Percentiles rank a stretch among this genome's conserved stretches.
These are phyloP conservation scores for Apiotrichum siamense DNA, from an alignment of 1,284 basidiomycete genomes.

Conservation along the genomic window DNA sequence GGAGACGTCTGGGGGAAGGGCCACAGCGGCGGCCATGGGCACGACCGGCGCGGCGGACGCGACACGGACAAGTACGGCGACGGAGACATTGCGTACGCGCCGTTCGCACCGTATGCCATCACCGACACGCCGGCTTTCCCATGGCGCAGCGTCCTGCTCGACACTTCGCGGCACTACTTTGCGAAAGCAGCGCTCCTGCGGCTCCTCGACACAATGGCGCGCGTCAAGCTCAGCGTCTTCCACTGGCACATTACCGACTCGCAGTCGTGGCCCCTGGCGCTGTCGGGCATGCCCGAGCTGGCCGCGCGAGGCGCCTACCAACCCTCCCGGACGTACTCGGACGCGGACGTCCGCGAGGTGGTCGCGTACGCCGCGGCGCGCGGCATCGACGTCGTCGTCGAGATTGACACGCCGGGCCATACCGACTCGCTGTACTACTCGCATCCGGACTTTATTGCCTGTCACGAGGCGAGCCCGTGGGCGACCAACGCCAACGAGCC, in stretches of 20 bases:
- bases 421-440: slow-evolving; percentile 61
- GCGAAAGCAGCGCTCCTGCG: not conserved
- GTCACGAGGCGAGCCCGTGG: slow-evolving; percentile 61
- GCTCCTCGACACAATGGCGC: slow-evolving; percentile 76
- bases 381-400: slow-evolving; percentile 71
- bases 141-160: slow-evolving; percentile 67
- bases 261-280: slow-evolving; percentile 62
- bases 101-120: slow-evolving; percentile 42
- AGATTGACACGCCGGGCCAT: slow-evolving; percentile 65
- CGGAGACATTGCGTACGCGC: slow-evolving; percentile 14
- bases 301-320: slow-evolving; percentile 66
- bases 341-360: slow-evolving; percentile 58
- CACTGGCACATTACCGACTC: slow-evolving; percentile 15
- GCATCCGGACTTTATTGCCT: slow-evolving; percentile 68
- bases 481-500: slow-evolving; percentile 51
- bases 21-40: too few relatives aligned
- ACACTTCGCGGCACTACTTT: slow-evolving; percentile 53
- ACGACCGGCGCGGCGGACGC: too few relatives aligned
- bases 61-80: too few relatives aligned
- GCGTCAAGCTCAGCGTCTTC: slow-evolving; percentile 61
- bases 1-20: too few relatives aligned
- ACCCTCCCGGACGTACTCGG: slow-evolving; percentile 55
- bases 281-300: slow-evolving; percentile 60
- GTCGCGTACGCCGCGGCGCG: slow-evolving; percentile 67
- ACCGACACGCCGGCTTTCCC: slow-evolving; percentile 48